phyloP scores from a whole-genome alignment of 2,329 filamentous ascomycete species.

The Fusarium stilboides region DNA sequence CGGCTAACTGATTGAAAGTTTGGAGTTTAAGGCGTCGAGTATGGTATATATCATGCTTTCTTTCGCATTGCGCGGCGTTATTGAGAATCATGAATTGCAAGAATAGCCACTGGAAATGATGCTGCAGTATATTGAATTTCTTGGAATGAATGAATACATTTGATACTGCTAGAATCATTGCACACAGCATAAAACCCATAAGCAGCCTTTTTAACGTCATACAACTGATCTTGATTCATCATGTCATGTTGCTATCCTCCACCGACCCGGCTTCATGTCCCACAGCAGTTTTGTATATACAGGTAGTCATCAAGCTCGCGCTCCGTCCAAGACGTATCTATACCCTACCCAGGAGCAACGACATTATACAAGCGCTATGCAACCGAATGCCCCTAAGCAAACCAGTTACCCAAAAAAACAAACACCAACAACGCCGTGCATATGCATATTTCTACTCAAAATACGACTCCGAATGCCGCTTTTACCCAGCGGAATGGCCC shows the following conservation, averaged over 20 bases:
- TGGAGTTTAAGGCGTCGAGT: conserved; percentile 22
- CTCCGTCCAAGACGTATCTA: conserved; percentile 41
- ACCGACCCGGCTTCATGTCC: conserved; percentile 13
- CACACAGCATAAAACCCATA: not conserved
- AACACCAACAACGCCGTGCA: conserved; percentile 47
- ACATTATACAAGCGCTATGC: conserved; percentile 44
- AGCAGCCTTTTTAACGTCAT: conserved; percentile 18
- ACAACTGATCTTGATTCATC: conserved; percentile 46
- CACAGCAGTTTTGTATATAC: conserved; percentile 42
- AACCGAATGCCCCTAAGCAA: conserved; percentile 24
- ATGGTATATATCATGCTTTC: conserved; percentile 1
- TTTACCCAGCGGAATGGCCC: conserved; percentile 18
- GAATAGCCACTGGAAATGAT: not conserved
- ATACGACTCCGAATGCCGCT: conserved; percentile 5
- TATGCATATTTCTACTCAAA: conserved; percentile 39
- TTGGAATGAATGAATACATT: too few species aligned
- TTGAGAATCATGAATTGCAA: not conserved
- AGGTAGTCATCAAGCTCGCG: conserved; percentile 46
- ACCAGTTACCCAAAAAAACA: conserved; percentile 17
- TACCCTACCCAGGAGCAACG: conserved; percentile 41
- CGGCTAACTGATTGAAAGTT: conserved; percentile 3
- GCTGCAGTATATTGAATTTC: too few species aligned
- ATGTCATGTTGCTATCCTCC: conserved; percentile 45
- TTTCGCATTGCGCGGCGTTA: conserved; percentile 33
- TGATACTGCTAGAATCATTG: not conserved